Base-by-base conservation (phyloP, 768 basidiomycete genomes). In the Serendipita vermifera region DNA sequence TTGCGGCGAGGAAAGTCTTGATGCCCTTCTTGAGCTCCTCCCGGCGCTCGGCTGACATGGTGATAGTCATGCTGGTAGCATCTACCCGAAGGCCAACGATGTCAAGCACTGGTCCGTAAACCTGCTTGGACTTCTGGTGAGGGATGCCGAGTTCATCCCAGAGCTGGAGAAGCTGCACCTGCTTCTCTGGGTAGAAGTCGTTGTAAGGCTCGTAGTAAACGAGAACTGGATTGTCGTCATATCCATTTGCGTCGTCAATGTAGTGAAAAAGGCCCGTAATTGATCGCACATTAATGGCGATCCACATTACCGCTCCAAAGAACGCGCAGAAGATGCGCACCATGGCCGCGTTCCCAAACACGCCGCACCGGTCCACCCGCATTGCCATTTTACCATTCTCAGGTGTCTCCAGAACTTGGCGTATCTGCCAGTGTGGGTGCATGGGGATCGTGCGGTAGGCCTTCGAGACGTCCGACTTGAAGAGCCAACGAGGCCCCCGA, bases 71-170 rank as follows among this genome's bases (percentile, higher is more conserved):
- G 0, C 36, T 48, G 31, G 66, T 63, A 0, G 69, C 40, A 57
- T 76, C 68, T 24, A 75, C 70, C 0, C 64, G 26, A 55, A 72
- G 71, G 22, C 75, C 71, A 57, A 75, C 69, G 58, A 75, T 68
- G 1, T 62, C 60, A 11, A 76, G 65, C 0, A 31, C 5, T 0
- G 35, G 5, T 0, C 71, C 72, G n/a, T n/a, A 69, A 0, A 72
- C 6, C 58, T 77, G 76, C 57, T 76, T 77, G 2, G 53, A 33
- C 11, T 63, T 56, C 13, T 71, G 65, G 60, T 75, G 72, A 0
- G 71, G 72, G 9, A 74, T 62, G 0, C 70, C 66, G 15, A 75
- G 60, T 1, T 64, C 39, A 59, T 76, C 74, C 68, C 70, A 75
- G 1, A 76, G 65, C 2, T 33, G 38, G 0, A 77, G 68, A 1